Base-by-base conservation (phyloP, 2,329 filamentous ascomycete genomes). In the Diaporthe citri region DNA sequence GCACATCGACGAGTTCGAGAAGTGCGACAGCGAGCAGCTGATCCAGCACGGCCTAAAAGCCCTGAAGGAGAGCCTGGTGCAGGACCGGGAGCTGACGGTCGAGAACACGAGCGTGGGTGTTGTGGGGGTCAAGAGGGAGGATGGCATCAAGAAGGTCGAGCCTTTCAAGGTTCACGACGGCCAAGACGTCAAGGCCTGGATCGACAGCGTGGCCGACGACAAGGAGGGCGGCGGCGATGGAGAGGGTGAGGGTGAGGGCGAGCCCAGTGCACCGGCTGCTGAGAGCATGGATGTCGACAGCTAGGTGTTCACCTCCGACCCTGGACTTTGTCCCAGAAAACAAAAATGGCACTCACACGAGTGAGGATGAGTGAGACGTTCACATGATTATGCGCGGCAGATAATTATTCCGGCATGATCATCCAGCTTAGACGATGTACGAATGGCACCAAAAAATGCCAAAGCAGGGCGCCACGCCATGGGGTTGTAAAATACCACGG, bases 81-180 rank as follows among this genome's bases (percentile, higher is more conserved):
- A 98, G 90, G 97, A 99, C 86, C 97, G 97, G 88, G 96, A 98
- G 89, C 87, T 99, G 84, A 98, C 96, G 73, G 91, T 98, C 55
- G 97, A 98, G 84, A 99, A 99, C 87, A 98, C 96, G 72, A 98
- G 95, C 79, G 91, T 99, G 72, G 96, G 94, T 51, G 89, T 98
- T 76, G 94, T 96, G 31, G 96, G 96, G 13, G 86, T 90, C 66
- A 86, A 81, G 62, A 84, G 86, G 73, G 85, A 86, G 76, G 85
- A 86, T 9, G 86, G 87, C 72, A 88, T 87, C 82, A 90, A 89
- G 84, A 86, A 82, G 72, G 85, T 93, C 43, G 94, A 98, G 88
- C 90, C 91, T 77, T 98, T 98, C 87, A 95, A 94, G 88, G 88
- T 98, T 78, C 97, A 94, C 81, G 97, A 99, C 83, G 96, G 95